Percentiles rank a stretch among this genome's conserved stretches.
Conservation (phyloP, 768 basidiomycete genomes). For the Boletus barrowsii region DNA sequence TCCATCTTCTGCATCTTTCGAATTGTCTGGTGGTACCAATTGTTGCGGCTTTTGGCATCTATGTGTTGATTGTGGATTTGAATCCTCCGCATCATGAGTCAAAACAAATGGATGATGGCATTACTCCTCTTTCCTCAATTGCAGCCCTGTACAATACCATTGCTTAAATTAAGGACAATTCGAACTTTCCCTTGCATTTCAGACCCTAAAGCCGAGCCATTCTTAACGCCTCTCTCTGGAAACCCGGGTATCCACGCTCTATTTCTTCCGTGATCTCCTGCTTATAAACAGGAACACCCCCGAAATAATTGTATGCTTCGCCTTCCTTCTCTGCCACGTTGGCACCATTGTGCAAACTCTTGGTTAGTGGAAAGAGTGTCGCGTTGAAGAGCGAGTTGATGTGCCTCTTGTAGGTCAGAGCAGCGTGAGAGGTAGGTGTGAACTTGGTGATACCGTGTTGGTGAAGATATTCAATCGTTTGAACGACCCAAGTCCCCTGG, state of each 20-base stretch:
- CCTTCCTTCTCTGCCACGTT: slow-evolving; percentile 11
- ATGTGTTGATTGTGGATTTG: too few species aligned
- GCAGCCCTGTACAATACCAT: too few species aligned
- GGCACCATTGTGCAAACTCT: background rate
- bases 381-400: background rate
- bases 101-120: too few species aligned
- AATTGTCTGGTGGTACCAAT: too few species aligned
- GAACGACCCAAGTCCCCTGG: slow-evolving; percentile 4
- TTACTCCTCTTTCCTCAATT: too few species aligned
- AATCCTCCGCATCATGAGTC: too few species aligned
- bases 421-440: slow-evolving; percentile 4
- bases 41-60: too few species aligned
- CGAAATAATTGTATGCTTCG: slow-evolving; percentile 4
- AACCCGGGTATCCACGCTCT: slow-evolving; percentile 9
- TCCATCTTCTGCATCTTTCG: too few species aligned
- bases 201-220: background rate
- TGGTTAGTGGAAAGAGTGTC: slow-evolving; percentile 8
- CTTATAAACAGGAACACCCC: background rate
- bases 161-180: too few species aligned
- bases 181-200: too few species aligned
- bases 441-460: slow-evolving; percentile 10
- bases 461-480: slow-evolving; percentile 12
- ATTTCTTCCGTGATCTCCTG: slow-evolving; percentile 15
- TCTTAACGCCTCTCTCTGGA: slow-evolving; percentile 6
- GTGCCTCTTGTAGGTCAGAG: slow-evolving; percentile 6